Evolutionary conservation across 139 green algal species (phyloP).

Genomic region (Monoraphidium neglectum): DNA sequence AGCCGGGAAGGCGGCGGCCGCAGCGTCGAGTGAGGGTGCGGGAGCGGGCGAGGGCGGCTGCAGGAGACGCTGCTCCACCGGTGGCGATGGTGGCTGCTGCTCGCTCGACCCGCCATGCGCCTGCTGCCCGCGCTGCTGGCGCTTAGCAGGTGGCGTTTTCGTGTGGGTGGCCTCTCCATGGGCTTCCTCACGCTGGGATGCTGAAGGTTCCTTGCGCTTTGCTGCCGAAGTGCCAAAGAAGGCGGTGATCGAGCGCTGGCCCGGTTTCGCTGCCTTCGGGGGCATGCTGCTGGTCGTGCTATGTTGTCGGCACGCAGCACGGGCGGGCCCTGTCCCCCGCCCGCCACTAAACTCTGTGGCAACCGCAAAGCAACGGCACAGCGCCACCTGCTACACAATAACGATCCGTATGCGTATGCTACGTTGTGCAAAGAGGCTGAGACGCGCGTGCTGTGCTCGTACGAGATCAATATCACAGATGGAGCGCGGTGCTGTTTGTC

Average conservation of each 20-base stretch:
- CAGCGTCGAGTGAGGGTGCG: background rate
- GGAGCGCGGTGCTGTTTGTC: too few species aligned
- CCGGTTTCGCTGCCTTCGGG: too few species aligned
- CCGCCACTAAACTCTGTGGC: too few species aligned
- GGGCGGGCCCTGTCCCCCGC: too few species aligned
- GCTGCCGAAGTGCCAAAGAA: background rate
- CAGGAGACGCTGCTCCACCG: background rate
- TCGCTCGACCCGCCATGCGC: background rate
- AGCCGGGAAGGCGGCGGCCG: background rate
- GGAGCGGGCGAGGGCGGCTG: background rate
- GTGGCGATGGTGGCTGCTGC: background rate
- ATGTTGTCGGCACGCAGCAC: too few species aligned
- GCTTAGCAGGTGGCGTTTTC: background rate
- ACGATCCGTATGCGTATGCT: too few species aligned
- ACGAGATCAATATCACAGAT: too few species aligned
- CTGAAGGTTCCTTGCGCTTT: background rate
- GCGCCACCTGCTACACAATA: too few species aligned
- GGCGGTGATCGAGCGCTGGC: slow-evolving; percentile 2
- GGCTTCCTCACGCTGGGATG: background rate
- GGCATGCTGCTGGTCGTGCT: too few species aligned
- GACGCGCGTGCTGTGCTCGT: too few species aligned
- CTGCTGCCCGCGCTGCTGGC: background rate
- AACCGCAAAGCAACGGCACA: too few species aligned
- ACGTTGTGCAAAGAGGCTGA: too few species aligned
- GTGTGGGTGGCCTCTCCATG: background rate